phyloP scores from a whole-genome alignment of 2,329 filamentous ascomycete species.

The Chaetomium globosum region DNA sequence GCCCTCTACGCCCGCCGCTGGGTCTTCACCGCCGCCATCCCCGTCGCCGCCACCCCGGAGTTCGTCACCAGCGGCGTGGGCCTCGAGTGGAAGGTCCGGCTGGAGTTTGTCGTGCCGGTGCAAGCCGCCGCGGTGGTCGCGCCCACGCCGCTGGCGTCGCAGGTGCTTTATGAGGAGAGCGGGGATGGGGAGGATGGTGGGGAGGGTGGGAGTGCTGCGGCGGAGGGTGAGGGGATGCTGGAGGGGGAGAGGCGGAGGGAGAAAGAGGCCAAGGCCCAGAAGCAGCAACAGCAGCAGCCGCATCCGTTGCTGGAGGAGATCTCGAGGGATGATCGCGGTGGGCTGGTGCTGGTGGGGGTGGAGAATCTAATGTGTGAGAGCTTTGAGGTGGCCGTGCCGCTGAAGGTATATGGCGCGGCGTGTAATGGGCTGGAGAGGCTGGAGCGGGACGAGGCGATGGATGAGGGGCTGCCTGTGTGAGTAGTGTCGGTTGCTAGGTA shows the following conservation, averaged over 20 bases:
- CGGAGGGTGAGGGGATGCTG: constrained; percentile 12
- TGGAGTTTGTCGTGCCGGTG: constrained; percentile 88
- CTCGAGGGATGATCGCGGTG: constrained; percentile 75
- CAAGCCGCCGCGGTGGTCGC: constrained; percentile 38
- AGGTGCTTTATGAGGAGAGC: constrained; percentile 38
- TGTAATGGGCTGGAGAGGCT: constrained; percentile 59
- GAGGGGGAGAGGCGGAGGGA: constrained; percentile 38
- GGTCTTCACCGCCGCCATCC: constrained; percentile 81
- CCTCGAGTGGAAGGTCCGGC: constrained; percentile 82
- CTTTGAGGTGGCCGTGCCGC: constrained; percentile 84
- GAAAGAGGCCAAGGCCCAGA: constrained; percentile 22
- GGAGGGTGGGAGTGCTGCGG: constrained; percentile 23
- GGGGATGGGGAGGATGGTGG: constrained; percentile 37
- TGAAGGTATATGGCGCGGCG: constrained; percentile 74
- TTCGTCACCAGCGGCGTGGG: constrained; percentile 88
- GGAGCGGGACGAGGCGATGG: constrained; percentile 57
- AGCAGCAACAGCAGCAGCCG: constrained; percentile 28
- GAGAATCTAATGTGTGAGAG: constrained; percentile 82
- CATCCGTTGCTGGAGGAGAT: constrained; percentile 75
- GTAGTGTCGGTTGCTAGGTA: neutral
- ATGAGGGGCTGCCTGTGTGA: constrained; percentile 38
- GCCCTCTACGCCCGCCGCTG: constrained; percentile 78
- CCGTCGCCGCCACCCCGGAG: constrained; percentile 80
- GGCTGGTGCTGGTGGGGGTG: constrained; percentile 71
- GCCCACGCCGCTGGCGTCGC: constrained; percentile 28